Evolutionary conservation across 164 flowering plant genomes (phyloP).

Genomic region (Houttuynia cordata): DNA sequence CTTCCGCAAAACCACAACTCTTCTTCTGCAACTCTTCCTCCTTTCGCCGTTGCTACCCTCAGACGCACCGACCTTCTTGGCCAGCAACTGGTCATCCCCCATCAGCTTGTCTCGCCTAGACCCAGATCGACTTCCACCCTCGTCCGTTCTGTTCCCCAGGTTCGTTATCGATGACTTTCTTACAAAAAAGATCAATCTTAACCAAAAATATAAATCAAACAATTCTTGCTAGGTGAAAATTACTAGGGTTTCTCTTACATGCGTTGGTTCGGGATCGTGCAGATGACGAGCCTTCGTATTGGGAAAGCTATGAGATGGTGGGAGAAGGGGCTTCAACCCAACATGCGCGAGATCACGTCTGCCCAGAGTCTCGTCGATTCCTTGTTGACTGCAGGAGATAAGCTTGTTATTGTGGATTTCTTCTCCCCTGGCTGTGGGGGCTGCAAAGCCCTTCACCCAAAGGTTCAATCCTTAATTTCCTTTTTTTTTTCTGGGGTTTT

Average conservation of each 20-base stretch:
- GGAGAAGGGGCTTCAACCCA: slow-evolving; percentile 61
- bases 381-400: slow-evolving; percentile 51
- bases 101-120: not conserved
- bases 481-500: not conserved
- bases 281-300: slow-evolving; percentile 21
- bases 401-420: slow-evolving; percentile 65
- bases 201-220: too few species aligned
- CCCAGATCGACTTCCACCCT: not conserved
- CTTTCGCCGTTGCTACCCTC: not conserved
- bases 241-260: too few species aligned
- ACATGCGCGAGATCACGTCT: slow-evolving; percentile 55
- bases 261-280: not conserved
- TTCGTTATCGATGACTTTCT: not conserved
- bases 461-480: slow-evolving; percentile 28
- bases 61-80: not conserved
- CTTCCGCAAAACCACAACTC: too few species aligned
- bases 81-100: not conserved
- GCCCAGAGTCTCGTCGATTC: slow-evolving; percentile 70
- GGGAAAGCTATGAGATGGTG: slow-evolving; percentile 68
- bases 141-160: not conserved
- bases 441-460: slow-evolving; percentile 89
- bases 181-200: too few species aligned
- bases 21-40: too few species aligned
- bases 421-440: slow-evolving; percentile 90
- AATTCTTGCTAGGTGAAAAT: too few species aligned